Evolutionary conservation across 495 filamentous ascomycete species (phyloP), one percentile per base, ranked within the genome.

Genomic region (Rusavskia elegans): DNA sequence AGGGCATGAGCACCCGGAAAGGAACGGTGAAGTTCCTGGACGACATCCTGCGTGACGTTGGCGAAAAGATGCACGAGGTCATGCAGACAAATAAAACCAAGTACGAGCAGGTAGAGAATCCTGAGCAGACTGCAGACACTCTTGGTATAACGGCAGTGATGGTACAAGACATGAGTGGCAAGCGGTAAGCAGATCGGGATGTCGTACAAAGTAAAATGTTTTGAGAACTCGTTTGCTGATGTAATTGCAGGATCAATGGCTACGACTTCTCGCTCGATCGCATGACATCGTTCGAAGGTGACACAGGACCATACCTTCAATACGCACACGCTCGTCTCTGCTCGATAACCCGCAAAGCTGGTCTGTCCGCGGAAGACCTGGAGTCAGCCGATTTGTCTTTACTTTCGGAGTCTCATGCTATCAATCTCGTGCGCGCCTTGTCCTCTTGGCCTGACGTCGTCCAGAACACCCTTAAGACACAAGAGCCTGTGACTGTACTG

Each of bases 21-120:
- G 82, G 82, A 51, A 83, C 78, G 8, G 82, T 80, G 9, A 82
- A 83, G 63, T 82, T 83, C 63, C 66, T 86, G 53, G 80, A 81
- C 53, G 80, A 84, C 60, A 82, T 84, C 48, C 66, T 87, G 48
- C 61, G 68, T 39, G 74, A 82, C 55, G 77, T 81, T 37, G 74
- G 71, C 35, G 80, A 82, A 23, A 78, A 81, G 63, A 84, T 85
- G 79, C 81, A 84, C 66, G 80, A 81, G 51, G 79, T 83, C 27
- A 84, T 85, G 80, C 68, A 67, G 65, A 75, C 67, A 64, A 84
- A 83, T 63, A 63, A 72, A 32, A 70, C 69, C 52, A 83, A 83
- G 60, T 82, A 85, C 58, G 61, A 73, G 51, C 79, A 84, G 66
- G 76, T 84, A 16, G 69, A 66, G 57, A 68, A 85, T 58, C 79